Percentiles rank a stretch among this genome's conserved stretches.
phyloP scores from a whole-genome alignment of 768 basidiomycete species.

The Chalciporus chontae region DNA sequence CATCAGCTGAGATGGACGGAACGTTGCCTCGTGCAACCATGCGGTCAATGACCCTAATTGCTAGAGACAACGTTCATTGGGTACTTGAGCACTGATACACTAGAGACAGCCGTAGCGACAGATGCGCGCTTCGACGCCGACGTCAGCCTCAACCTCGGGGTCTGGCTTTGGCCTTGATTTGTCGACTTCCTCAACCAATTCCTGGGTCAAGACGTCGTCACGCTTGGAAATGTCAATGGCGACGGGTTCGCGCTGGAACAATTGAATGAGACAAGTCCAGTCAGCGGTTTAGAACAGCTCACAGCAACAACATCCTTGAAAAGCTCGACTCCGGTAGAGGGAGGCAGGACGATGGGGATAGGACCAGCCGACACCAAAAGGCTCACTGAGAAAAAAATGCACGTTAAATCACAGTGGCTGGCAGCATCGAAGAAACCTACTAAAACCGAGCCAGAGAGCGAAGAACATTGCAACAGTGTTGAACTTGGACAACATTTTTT shows the following conservation, averaged over 20 bases:
- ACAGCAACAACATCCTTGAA: constrained; percentile 12
- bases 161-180: constrained; percentile 3
- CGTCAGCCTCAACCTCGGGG: neutral
- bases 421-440: neutral
- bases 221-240: neutral
- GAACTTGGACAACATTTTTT: constrained; percentile 5
- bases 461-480: neutral
- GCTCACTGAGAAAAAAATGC: neutral
- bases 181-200: neutral
- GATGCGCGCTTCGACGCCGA: constrained; percentile 4
- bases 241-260: constrained; percentile 3
- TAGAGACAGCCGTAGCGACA: constrained; percentile 15
- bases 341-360: constrained; percentile 8
- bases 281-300: neutral
- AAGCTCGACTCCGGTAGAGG: constrained; percentile 2
- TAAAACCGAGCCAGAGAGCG: constrained; percentile 3
- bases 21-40: neutral
- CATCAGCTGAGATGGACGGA: neutral
- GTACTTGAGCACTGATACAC: neutral
- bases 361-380: constrained; percentile 5
- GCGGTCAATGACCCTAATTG: neutral
- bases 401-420: neutral
- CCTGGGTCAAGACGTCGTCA: neutral
- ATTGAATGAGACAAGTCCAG: neutral
- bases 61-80: neutral